Evolutionary conservation across 73 alveolate species (phyloP).

Genomic region (Paraurostyla sp.): DNA sequence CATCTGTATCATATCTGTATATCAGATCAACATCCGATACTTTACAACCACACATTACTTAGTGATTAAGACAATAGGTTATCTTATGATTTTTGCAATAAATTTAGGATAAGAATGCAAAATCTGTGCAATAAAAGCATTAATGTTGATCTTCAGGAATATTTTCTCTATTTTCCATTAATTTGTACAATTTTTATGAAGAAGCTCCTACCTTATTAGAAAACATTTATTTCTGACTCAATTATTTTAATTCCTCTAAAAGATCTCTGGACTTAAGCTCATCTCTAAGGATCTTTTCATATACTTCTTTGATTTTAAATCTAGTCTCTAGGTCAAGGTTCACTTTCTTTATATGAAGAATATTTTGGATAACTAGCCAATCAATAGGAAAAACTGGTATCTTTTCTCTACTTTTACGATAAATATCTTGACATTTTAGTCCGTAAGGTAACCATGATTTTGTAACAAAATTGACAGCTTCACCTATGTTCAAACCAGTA

Average conservation of each 20-base stretch:
- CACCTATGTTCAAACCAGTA: constrained; percentile 83
- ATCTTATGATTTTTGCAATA: constrained; percentile 22
- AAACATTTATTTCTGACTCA: background rate
- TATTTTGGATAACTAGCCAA: constrained; percentile 69
- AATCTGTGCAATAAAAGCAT: constrained; percentile 51
- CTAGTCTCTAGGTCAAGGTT: background rate
- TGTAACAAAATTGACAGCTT: constrained; percentile 86
- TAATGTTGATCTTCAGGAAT: constrained; percentile 17
- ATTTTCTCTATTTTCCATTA: background rate
- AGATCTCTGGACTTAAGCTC: background rate
- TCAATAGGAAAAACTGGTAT: constrained; percentile 70
- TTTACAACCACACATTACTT: background rate
- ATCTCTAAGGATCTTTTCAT: background rate
- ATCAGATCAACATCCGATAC: background rate
- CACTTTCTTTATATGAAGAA: background rate
- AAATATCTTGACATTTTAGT: constrained; percentile 39
- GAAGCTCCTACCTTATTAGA: too few relatives aligned
- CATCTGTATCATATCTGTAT: background rate
- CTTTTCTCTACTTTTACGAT: constrained; percentile 60
- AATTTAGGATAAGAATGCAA: constrained; percentile 6
- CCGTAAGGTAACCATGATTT: constrained; percentile 78
- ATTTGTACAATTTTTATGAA: too few relatives aligned
- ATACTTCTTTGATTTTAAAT: constrained; percentile 5
- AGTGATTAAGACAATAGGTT: constrained; percentile 16
- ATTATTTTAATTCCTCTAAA: background rate